These are phyloP conservation scores for Scenedesmus sp. DNA, from an alignment of 163 green algal genomes.

Conservation along the genomic window DNA sequence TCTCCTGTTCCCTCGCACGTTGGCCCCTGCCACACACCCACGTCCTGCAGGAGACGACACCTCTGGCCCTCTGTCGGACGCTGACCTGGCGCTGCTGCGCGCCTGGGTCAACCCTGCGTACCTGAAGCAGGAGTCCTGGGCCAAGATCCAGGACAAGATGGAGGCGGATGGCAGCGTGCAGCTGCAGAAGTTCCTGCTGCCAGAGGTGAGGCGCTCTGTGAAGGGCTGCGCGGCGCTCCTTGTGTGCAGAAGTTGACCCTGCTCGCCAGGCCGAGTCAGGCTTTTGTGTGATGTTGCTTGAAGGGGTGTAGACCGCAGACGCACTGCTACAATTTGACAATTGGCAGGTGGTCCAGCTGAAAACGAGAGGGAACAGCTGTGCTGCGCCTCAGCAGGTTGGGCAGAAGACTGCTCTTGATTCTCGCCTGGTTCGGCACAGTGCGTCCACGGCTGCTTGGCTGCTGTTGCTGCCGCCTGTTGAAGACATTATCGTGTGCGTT, in stretches of 20 bases:
- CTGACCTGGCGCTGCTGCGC: conserved; percentile 71
- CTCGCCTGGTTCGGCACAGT: no score
- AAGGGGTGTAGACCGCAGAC: no score
- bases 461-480: not conserved
- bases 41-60: conserved; percentile 29
- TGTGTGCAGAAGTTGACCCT: no score
- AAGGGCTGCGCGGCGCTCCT: not conserved
- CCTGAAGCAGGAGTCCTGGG: conserved; percentile 65
- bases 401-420: no score
- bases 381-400: no score
- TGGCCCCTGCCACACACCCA: no score
- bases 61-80: conserved; percentile 57
- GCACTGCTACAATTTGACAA: no score
- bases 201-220: conserved; percentile 18
- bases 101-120: conserved; percentile 82
- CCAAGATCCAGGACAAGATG: conserved; percentile 74
- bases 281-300: no score
- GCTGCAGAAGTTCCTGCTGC: conserved; percentile 80
- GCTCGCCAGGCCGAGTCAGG: no score
- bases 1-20: no score
- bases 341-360: no score
- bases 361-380: no score
- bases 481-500: not conserved
- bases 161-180: conserved; percentile 83
- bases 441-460: not conserved